Evolutionary conservation across 495 filamentous ascomycete genomes (phyloP).

Genomic region (Aspergillus heteromorphus): DNA sequence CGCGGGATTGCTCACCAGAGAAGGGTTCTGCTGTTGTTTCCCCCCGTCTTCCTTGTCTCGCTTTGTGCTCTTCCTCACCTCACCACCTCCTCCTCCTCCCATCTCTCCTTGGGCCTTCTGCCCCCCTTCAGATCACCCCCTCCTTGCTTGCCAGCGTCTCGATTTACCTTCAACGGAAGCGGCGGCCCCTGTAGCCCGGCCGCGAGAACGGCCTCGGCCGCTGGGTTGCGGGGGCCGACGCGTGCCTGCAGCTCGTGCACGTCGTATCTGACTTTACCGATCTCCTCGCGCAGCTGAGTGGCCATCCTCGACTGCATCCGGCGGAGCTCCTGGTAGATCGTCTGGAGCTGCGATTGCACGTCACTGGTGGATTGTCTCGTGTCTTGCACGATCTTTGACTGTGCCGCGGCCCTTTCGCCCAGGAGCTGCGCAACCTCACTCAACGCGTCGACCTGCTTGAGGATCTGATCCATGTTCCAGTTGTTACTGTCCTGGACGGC

Average conservation of each 20-base stretch:
- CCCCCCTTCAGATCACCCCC: not conserved
- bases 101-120: not conserved
- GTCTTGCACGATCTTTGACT: conserved; percentile 10
- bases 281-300: conserved; percentile 10
- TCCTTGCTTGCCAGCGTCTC: not conserved
- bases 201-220: not conserved
- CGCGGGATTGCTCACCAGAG: not conserved
- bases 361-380: conserved; percentile 7
- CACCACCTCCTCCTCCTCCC: not conserved
- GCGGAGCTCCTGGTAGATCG: conserved; percentile 8
- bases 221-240: not conserved
- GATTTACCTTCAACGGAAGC: not conserved
- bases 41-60: not conserved
- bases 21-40: not conserved
- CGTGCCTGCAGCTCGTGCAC: conserved; percentile 1
- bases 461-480: conserved; percentile 17
- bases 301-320: conserved; percentile 10
- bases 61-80: not conserved
- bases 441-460: conserved; percentile 15
- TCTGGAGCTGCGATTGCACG: conserved; percentile 5
- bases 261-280: conserved; percentile 10
- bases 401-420: conserved; percentile 4
- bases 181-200: not conserved
- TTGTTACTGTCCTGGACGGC: conserved; percentile 17
- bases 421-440: conserved; percentile 11